These are phyloP conservation scores for Arthrinium phaeospermum DNA, from an alignment of 2,329 filamentous ascomycete genomes.

Conservation along the genomic window DNA sequence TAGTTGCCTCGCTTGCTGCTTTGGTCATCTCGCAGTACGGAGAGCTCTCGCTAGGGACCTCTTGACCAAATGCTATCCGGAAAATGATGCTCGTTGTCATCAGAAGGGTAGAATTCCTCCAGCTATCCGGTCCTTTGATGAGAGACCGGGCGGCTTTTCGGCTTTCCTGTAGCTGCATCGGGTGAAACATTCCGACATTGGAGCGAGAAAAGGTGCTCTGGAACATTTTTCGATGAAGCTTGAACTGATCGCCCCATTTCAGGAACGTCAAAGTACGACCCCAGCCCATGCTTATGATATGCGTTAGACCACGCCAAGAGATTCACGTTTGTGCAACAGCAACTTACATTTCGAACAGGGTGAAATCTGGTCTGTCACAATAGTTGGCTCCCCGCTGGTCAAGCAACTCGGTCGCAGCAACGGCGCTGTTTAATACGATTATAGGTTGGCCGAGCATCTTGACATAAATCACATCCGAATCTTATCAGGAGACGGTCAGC, in stretches of 20 bases:
- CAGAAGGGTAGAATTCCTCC: constrained; percentile 32
- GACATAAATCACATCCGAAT: constrained; percentile 40
- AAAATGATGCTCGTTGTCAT: constrained; percentile 36
- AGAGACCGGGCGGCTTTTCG: constrained; percentile 36
- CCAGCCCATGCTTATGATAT: constrained; percentile 32
- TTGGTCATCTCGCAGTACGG: constrained; percentile 33
- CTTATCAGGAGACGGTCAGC: constrained; percentile 40
- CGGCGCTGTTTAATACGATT: constrained; percentile 44
- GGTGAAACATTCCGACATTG: constrained; percentile 38
- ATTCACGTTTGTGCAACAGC: not conserved
- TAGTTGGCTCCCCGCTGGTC: constrained; percentile 47
- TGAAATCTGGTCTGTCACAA: constrained; percentile 46
- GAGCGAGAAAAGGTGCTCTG: constrained; percentile 47
- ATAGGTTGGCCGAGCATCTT: constrained; percentile 44
- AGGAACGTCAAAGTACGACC: constrained; percentile 34
- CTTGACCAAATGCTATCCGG: constrained; percentile 34
- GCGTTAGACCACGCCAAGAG: not conserved
- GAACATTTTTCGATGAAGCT: constrained; percentile 46
- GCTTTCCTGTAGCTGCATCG: constrained; percentile 40
- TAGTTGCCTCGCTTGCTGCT: constrained; percentile 25
- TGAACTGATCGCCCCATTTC: constrained; percentile 45
- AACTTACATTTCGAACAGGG: constrained; percentile 36
- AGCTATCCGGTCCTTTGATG: constrained; percentile 28
- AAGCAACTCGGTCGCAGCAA: constrained; percentile 46
- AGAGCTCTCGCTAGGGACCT: constrained; percentile 29